Evolutionary conservation across 345 rosid genomes (phyloP), one percentile per base, ranked within the genome.

Genomic region (Acer saccharum): DNA sequence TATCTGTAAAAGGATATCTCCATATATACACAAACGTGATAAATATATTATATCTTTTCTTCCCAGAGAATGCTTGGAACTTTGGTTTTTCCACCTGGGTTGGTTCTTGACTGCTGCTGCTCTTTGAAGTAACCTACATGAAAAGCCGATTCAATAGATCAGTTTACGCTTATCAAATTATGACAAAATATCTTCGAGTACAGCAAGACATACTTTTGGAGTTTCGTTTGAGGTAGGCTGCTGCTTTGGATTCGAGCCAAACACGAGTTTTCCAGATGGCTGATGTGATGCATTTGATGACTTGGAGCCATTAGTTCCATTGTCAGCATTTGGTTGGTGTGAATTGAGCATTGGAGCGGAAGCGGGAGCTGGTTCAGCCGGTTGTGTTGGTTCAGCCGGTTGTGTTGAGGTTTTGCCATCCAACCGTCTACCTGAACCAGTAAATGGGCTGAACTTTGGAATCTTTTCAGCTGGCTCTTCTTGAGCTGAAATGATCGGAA

Each of bases 1-100:
- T 60, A 21, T 50, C 62, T 27, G 11, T 21, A 6, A 69, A 44
- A 21, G 57, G 48, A 46, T 69, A 35, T 35, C 39, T 35, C 6
- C 35, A 46, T 48, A 46, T 13, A 23, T 69, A 46, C 10, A 69
- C 35, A 69, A 41, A 32, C n/a, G n/a, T 43, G 18, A 41, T n/a
- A 16, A 68, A 68, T 43, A 68, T 43, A 35, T 35, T 4, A 29
- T 29, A 29, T 29, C 32, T 29, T 29, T 2, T 92, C 80, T 89
- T 90, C 83, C 97, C 93, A 1, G 89, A 83, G 80, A 92, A 90
- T 20, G 89, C 90, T 68, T 89, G 83, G 76, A 89, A 89, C 83
- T 86, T 87, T 2, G 85, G 78, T 72, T 87, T 87, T 64, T 88
- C 85, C 1, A 41, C 76, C 55, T 82, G 79, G 5, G 73, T 60